Percentiles rank a stretch among this genome's conserved stretches.
Conservation (phyloP, 179 eudicot genomes). For the Corrigiola litoralis region DNA sequence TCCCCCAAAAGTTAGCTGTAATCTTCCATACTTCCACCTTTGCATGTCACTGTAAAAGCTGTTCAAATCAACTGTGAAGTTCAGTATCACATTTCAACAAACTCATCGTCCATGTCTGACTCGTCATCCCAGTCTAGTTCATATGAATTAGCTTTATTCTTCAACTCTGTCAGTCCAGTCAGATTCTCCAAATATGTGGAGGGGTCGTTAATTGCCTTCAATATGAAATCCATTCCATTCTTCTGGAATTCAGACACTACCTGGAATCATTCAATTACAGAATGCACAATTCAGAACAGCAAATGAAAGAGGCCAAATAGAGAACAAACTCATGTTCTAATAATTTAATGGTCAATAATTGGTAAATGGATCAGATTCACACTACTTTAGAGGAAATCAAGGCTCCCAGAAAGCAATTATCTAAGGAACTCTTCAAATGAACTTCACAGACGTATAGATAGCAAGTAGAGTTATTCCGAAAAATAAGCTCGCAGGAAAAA, state of each 20-base stretch:
- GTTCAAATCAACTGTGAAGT: not conserved
- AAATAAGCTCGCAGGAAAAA: too few relatives aligned
- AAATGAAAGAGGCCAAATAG: not conserved
- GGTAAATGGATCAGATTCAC: too few relatives aligned
- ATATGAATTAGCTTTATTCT: constrained; percentile 58
- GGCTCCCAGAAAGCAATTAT: too few relatives aligned
- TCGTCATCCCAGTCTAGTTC: constrained; percentile 76
- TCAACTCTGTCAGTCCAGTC: constrained; percentile 85
- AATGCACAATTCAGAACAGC: not conserved
- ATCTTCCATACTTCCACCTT: too few relatives aligned
- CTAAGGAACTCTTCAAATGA: too few relatives aligned
- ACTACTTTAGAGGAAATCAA: too few relatives aligned
- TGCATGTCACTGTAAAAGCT: too few relatives aligned
- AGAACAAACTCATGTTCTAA: too few relatives aligned
- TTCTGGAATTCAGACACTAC: constrained; percentile 70
- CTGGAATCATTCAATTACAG: constrained; percentile 35
- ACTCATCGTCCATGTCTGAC: constrained; percentile 54
- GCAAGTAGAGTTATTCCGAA: too few relatives aligned
- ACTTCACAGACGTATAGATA: too few relatives aligned
- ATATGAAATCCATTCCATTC: constrained; percentile 69
- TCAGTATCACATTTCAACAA: constrained; percentile 44
- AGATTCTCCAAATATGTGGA: constrained; percentile 92
- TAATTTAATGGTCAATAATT: too few relatives aligned
- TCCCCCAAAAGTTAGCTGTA: too few relatives aligned
- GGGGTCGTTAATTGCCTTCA: constrained; percentile 93